Conservation (phyloP, 257 asterid genomes). For the Solanum sitiens region DNA sequence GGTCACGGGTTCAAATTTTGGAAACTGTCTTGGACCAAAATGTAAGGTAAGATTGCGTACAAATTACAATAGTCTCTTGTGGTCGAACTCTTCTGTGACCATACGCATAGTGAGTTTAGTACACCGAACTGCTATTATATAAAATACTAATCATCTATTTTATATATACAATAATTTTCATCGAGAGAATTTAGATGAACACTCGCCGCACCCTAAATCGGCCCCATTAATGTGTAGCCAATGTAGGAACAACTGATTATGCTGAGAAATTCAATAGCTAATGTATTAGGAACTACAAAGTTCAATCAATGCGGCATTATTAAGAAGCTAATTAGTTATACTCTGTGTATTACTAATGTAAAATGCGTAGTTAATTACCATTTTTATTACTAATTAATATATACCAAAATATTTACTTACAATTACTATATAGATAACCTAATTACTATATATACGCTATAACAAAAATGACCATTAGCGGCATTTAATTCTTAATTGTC, state of each 20-base stretch:
- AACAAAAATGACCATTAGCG: too few species aligned
- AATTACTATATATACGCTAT: too few species aligned
- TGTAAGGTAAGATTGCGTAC: fast-evolving
- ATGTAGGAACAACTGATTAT: neutral
- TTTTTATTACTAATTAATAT: neutral
- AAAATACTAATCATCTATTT: neutral
- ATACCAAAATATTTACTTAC: neutral
- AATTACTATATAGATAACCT: too few species aligned
- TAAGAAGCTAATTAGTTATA: neutral
- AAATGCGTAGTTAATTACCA: neutral
- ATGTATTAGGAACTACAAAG: neutral
- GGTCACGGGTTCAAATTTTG: too few species aligned
- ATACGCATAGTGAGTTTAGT: too few species aligned
- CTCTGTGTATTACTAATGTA: neutral
- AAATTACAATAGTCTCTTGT: too few species aligned
- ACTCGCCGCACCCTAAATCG: neutral
- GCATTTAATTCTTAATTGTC: too few species aligned
- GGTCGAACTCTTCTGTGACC: fast-evolving
- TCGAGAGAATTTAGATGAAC: neutral
- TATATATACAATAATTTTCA: too few species aligned
- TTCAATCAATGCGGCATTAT: neutral
- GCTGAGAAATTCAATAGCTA: neutral
- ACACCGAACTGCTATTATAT: too few species aligned
- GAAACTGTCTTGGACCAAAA: fast-evolving
- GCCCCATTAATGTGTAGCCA: neutral